Base-by-base conservation (phyloP, 768 basidiomycete genomes). In the Phaffia tasmanica region DNA sequence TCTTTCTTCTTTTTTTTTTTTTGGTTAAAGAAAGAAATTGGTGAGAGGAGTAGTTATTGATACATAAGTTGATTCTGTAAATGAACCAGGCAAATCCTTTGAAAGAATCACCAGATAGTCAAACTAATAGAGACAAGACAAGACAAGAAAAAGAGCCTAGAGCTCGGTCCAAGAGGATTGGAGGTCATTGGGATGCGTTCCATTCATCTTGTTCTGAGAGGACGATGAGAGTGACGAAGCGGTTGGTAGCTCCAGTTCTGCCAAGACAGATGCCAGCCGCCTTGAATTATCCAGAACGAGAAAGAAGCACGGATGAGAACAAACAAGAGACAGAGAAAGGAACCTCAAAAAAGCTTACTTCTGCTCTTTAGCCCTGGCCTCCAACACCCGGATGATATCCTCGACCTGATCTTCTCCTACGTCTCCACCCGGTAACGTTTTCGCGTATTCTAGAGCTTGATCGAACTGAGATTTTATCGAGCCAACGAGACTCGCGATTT, bases 81-180 rank as follows among this genome's bases (percentile, higher is more conserved):
- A 57, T 18, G 27, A 5, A 15, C 27, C 14, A 27, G 27, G 27
- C 53, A 54, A 54, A 18, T 4, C 16, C 16, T 54, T 4, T 54
- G 53, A 16, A 23, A 9, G 16, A 25, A 49, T n/a, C 63, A 64
- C 63, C 66, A 62, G 48, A 57, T 55, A 46, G 62, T 61, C 66
- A 55, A 67, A 8, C 54, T 51, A 32, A 67, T 62, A 14, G 30
- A 47, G 48, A 29, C 0, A 21, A 42, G 58, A 19, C 21, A n/a
- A 5, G 35, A 1, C 25, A 56, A n/a, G 23, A 57, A 47, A 14
- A 25, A 48, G 14, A 25, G 29, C 47, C 30, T 49, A 27, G 6
- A 47, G 27, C 19, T 27, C 49, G 29, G 30, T 46, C 32, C 9
- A 18, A 27, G 21, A 27, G 9, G 27, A 3, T 16, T 53, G 51